Percentiles rank a stretch among this genome's conserved stretches.
phyloP scores from a whole-genome alignment of 2,329 filamentous ascomycete genomes.

The Penicillium sp. region DNA sequence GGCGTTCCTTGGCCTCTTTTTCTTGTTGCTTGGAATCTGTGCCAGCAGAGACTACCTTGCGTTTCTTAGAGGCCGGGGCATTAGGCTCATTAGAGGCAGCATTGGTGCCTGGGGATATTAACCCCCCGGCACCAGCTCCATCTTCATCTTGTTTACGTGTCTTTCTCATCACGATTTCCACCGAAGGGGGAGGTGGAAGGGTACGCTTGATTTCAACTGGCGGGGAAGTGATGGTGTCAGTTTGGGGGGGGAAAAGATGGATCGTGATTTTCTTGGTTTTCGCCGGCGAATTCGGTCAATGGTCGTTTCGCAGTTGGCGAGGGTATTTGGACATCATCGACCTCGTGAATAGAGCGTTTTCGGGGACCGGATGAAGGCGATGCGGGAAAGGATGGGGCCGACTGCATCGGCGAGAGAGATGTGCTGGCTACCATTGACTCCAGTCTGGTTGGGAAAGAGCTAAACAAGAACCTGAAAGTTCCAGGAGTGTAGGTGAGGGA shows the following conservation, averaged over 20 bases:
- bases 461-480: not conserved
- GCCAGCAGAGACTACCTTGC: constrained; percentile 26
- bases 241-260: not conserved
- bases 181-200: not conserved
- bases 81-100: constrained; percentile 10
- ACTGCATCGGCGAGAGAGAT: constrained; percentile 21
- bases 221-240: not conserved
- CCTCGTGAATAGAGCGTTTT: constrained; percentile 33
- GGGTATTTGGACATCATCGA: constrained; percentile 16
- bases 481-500: not conserved
- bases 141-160: not conserved
- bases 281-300: constrained; percentile 8
- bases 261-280: constrained; percentile 27
- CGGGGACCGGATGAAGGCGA: constrained; percentile 20
- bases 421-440: constrained; percentile 23
- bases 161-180: constrained; percentile 6
- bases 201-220: not conserved
- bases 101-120: not conserved
- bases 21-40: constrained; percentile 38
- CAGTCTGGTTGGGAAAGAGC: not conserved
- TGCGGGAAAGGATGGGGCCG: constrained; percentile 11
- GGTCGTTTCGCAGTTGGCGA: constrained; percentile 13
- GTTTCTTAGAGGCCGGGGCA: constrained; percentile 26
- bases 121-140: not conserved
- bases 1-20: constrained; percentile 32